Percentiles rank a stretch among this genome's conserved stretches.
Evolutionary conservation across 2,329 filamentous ascomycete species (phyloP).

Genomic region (Ceratocystis cubensis): DNA sequence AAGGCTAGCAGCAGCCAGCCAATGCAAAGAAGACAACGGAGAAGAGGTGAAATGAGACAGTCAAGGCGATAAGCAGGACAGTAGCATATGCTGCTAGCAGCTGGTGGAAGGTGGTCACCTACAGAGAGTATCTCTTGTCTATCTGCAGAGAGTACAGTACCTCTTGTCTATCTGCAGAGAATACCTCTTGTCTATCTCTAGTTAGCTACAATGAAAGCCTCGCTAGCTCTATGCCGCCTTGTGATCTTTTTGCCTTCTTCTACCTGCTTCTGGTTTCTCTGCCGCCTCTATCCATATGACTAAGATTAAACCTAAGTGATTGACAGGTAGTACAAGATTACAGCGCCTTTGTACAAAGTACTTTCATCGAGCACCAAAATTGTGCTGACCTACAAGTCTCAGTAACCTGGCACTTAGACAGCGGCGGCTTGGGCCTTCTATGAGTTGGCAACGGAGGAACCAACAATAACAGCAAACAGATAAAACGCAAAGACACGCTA

Average conservation of each 20-base stretch:
- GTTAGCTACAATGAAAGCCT: too few relatives aligned
- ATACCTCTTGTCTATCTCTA: too few relatives aligned
- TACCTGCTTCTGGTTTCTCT: too few relatives aligned
- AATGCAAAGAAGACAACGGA: background rate
- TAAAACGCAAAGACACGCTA: background rate
- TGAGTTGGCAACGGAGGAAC: background rate
- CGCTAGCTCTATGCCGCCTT: too few relatives aligned
- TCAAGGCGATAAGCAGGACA: background rate
- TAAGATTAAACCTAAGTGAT: too few relatives aligned
- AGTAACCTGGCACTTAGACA: background rate
- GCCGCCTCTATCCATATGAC: too few relatives aligned
- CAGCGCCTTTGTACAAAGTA: background rate
- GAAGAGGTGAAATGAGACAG: background rate
- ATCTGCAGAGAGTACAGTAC: too few relatives aligned
- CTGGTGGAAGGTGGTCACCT: too few relatives aligned
- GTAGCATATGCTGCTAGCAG: background rate
- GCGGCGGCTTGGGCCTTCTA: background rate
- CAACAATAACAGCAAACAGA: background rate
- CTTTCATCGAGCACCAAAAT: background rate
- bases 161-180: too few relatives aligned
- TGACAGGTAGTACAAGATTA: background rate
- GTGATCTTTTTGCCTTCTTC: too few relatives aligned
- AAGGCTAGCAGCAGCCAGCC: background rate
- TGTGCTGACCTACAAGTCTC: background rate
- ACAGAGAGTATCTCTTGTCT: too few relatives aligned